phyloP scores from a whole-genome alignment of 768 basidiomycete genomes.

The Nevesoporus exiguus region DNA sequence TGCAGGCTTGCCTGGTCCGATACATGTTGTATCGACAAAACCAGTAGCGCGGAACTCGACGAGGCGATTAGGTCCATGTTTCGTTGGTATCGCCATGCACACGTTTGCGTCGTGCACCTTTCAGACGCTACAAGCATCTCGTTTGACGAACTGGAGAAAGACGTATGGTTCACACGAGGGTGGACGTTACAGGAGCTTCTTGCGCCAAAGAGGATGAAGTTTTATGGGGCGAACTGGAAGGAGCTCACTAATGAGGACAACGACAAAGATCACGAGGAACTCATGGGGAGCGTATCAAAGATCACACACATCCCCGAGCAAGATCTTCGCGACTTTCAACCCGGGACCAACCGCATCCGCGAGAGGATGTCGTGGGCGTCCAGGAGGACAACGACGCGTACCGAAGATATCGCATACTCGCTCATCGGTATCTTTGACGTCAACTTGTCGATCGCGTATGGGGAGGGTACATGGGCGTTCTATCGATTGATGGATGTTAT shows the following conservation, averaged over 20 bases:
- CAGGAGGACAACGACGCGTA: background rate
- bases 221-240: background rate
- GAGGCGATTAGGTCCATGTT: background rate
- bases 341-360: background rate
- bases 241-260: background rate
- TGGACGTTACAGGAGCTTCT: background rate
- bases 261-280: background rate
- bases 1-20: constrained; percentile 7
- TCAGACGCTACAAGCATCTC: background rate
- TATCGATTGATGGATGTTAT: background rate
- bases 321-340: background rate
- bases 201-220: background rate
- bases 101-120: background rate
- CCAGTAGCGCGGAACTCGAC: background rate
- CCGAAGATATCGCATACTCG: background rate
- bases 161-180: background rate
- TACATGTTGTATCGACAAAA: background rate
- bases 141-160: background rate
- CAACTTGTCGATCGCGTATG: background rate
- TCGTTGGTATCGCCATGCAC: background rate
- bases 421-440: background rate
- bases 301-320: background rate
- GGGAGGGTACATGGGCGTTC: background rate
- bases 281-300: background rate
- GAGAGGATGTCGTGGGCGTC: background rate